Evolutionary conservation across 192 early-diverging fungal species (phyloP).

Genomic region (Backusella westeae): DNA sequence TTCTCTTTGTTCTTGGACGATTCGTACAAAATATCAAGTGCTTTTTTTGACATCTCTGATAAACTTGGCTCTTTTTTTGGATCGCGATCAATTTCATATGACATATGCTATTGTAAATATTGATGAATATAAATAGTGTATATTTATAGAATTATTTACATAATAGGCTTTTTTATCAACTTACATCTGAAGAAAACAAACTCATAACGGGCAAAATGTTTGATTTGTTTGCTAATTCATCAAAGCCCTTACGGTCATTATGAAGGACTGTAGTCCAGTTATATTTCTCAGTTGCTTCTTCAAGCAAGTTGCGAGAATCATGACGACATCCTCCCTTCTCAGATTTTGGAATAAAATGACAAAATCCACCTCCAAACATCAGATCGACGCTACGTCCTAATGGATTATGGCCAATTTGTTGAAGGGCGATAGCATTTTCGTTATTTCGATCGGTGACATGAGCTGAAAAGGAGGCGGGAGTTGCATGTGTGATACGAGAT

Average conservation of each 20-base stretch:
- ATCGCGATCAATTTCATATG: slow-evolving; percentile 87
- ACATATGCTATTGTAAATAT: slow-evolving; percentile 68
- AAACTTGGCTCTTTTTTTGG: slow-evolving; percentile 70
- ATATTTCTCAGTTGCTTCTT: slow-evolving; percentile 48
- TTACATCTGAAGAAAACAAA: slow-evolving; percentile 70
- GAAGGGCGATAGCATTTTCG: slow-evolving; percentile 84
- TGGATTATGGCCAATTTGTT: slow-evolving; percentile 88
- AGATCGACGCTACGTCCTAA: slow-evolving; percentile 83
- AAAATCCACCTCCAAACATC: slow-evolving; percentile 89
- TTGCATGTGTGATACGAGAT: slow-evolving; percentile 94
- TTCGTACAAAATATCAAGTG: slow-evolving; percentile 67
- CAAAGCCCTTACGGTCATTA: slow-evolving; percentile 58
- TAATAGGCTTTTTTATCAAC: slow-evolving; percentile 5
- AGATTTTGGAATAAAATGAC: slow-evolving; percentile 79
- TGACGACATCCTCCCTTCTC: slow-evolving; percentile 52
- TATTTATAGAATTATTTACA: not conserved
- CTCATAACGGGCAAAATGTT: slow-evolving; percentile 66
- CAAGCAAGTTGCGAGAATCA: slow-evolving; percentile 71
- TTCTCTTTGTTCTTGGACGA: slow-evolving; percentile 43
- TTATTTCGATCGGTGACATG: slow-evolving; percentile 79
- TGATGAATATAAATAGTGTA: not conserved
- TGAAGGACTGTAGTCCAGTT: slow-evolving; percentile 63
- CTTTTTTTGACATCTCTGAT: slow-evolving; percentile 83
- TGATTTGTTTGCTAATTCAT: slow-evolving; percentile 36
- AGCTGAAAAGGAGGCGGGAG: slow-evolving; percentile 76